These are phyloP conservation scores for Millerozyma miso DNA, from an alignment of 805 yeast genomes.

Conservation along the genomic window DNA sequence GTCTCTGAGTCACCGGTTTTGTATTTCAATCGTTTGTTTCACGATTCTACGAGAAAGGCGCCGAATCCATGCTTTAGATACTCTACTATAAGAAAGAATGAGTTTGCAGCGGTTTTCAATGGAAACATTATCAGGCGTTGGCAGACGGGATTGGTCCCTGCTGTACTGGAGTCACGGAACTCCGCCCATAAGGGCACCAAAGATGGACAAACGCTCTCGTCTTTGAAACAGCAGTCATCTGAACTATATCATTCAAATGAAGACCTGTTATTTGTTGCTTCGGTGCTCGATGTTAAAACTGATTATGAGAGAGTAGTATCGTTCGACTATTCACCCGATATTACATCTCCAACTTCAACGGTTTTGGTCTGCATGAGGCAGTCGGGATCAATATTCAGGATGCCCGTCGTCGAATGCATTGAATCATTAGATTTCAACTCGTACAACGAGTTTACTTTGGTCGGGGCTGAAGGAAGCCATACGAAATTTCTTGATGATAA, in stretches of 20 bases:
- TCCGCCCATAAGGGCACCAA: slow-evolving; percentile 2
- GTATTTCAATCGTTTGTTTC: slow-evolving; percentile 56
- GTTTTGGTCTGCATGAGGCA: slow-evolving; percentile 84
- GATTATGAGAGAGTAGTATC: slow-evolving; percentile 79
- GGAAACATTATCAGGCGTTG: slow-evolving; percentile 78
- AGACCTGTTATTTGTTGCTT: slow-evolving; percentile 68
- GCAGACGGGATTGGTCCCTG: slow-evolving; percentile 62
- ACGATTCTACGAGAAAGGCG: slow-evolving; percentile 57
- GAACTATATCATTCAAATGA: slow-evolving; percentile 36
- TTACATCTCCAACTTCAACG: slow-evolving; percentile 46
- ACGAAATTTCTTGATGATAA: slow-evolving; percentile 38
- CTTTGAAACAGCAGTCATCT: slow-evolving; percentile 33
- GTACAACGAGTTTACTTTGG: slow-evolving; percentile 57
- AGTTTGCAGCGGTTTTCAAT: slow-evolving; percentile 73
- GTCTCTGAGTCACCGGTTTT: slow-evolving; percentile 53
- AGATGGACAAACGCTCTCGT: slow-evolving; percentile 11
- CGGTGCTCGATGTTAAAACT: slow-evolving; percentile 70
- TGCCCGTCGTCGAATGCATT: slow-evolving; percentile 68
- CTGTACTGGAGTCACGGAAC: slow-evolving; percentile 12
- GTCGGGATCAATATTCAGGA: slow-evolving; percentile 80
- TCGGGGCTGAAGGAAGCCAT: slow-evolving; percentile 55
- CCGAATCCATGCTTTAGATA: slow-evolving; percentile 65
- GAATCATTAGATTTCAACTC: slow-evolving; percentile 63
- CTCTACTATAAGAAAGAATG: slow-evolving; percentile 62
- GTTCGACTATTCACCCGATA: slow-evolving; percentile 73